These are phyloP conservation scores for Aspergillus floridensis DNA, from an alignment of 2,329 filamentous ascomycete genomes.

Conservation along the genomic window DNA sequence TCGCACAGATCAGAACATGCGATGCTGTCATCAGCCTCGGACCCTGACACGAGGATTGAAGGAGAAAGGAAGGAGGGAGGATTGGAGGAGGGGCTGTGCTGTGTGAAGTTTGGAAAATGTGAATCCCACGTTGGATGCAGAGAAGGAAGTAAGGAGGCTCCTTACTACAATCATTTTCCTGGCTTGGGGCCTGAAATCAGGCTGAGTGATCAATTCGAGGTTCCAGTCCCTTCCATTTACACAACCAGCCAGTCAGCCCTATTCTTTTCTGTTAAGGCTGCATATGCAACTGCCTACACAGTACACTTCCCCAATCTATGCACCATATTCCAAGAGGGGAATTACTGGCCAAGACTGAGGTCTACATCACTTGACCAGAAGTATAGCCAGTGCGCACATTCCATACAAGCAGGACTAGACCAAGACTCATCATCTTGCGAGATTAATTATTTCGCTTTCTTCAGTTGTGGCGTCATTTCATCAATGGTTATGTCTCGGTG, in stretches of 20 bases:
- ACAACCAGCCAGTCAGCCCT: not conserved
- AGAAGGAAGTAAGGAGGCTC: not conserved
- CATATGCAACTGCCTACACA: not conserved
- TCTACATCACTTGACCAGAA: not conserved
- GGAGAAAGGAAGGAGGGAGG: not conserved
- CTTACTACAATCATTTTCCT: not conserved
- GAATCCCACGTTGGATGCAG: not conserved
- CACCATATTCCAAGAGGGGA: not conserved
- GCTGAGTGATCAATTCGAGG: not conserved
- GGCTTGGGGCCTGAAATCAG: no score
- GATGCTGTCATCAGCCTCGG: not conserved
- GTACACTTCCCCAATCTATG: not conserved
- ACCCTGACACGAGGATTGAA: not conserved
- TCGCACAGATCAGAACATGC: constrained; percentile 1
- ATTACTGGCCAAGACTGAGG: not conserved
- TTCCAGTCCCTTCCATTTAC: not conserved
- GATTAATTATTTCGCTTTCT: not conserved
- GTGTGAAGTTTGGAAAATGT: not conserved
- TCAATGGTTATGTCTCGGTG: constrained; percentile 48
- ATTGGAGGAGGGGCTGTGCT: not conserved
- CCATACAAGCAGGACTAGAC: not conserved
- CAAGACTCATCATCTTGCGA: not conserved
- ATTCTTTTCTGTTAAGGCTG: not conserved
- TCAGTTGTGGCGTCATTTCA: not conserved
- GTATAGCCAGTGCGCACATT: not conserved